These are phyloP conservation scores for Candida sp. DNA, from an alignment of 1,139 yeast species.

Conservation along the genomic window DNA sequence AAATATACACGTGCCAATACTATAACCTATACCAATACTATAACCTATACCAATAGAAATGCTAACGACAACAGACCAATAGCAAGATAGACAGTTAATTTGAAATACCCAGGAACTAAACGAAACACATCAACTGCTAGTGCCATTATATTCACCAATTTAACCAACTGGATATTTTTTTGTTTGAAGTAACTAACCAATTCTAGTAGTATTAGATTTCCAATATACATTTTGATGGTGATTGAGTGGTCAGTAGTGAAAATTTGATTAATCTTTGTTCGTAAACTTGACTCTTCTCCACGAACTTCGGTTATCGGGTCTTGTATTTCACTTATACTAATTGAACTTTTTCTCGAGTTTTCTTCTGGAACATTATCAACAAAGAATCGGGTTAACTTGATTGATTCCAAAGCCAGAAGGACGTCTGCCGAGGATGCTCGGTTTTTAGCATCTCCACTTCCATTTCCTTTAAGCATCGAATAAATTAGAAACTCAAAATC, in stretches of 20 bases:
- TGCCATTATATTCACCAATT: not conserved
- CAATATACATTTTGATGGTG: not conserved
- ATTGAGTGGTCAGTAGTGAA: not conserved
- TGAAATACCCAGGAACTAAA: not conserved
- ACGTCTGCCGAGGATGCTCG: constrained; percentile 1
- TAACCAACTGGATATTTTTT: not conserved
- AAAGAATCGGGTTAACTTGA: not conserved
- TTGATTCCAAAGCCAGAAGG: not conserved
- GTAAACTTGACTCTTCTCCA: constrained; percentile 7
- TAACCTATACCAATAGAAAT: too few species aligned
- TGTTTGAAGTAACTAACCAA: not conserved
- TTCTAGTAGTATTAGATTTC: not conserved
- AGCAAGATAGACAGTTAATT: not conserved
- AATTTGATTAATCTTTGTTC: not conserved
- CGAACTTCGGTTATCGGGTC: constrained; percentile 3
- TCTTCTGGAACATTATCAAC: not conserved
- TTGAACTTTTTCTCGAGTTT: not conserved
- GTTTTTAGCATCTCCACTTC: not conserved
- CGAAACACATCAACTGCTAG: not conserved
- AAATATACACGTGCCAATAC: too few species aligned
- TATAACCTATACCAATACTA: too few species aligned
- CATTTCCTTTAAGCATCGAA: constrained; percentile 30
- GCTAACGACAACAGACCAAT: not conserved
- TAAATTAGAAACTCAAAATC: constrained; percentile 23
- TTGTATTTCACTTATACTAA: not conserved